Percentiles rank a stretch among this genome's conserved stretches.
phyloP scores from a whole-genome alignment of 2,329 filamentous ascomycete species.

The Trichothecium roseum region DNA sequence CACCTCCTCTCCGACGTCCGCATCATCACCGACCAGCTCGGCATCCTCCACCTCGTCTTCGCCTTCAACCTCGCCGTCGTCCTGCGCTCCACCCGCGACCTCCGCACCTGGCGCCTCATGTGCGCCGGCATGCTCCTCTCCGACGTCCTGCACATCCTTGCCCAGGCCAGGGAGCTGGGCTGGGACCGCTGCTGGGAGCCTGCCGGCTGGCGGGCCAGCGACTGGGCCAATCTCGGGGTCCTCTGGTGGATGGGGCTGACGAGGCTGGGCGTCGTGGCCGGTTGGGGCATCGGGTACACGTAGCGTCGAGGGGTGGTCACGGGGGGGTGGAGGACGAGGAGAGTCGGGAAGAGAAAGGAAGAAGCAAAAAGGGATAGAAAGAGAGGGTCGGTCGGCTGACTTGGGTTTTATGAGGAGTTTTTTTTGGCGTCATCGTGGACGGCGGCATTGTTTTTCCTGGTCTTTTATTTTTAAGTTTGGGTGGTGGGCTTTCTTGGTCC shows the following conservation, averaged over 20 bases:
- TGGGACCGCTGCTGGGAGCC: slow-evolving; percentile 1
- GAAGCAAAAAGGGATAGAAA: slow-evolving; percentile 1
- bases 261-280: slow-evolving; percentile 4
- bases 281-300: slow-evolving; percentile 1
- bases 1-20: slow-evolving; percentile 6
- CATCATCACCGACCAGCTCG: slow-evolving; percentile 10
- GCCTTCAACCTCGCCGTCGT: slow-evolving; percentile 25
- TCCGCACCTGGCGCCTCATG: slow-evolving; percentile 21
- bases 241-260: slow-evolving; percentile 4
- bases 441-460: too few relatives aligned
- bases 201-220: slow-evolving; percentile 3
- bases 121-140: slow-evolving; percentile 49
- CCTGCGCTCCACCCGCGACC: slow-evolving; percentile 18
- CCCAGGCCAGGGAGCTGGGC: slow-evolving; percentile 5
- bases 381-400: neutral
- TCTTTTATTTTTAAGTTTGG: too few relatives aligned
- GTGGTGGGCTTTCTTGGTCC: too few relatives aligned
- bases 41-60: slow-evolving; percentile 17
- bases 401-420: too few relatives aligned
- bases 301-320: too few relatives aligned
- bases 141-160: slow-evolving; percentile 29
- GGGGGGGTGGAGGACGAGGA: neutral
- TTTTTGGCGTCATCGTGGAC: too few relatives aligned
- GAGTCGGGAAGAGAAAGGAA: neutral
- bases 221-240: slow-evolving; percentile 8